A percentile compares a stretch with the other conserved stretches of the same genome.
phyloP scores from a whole-genome alignment of 768 basidiomycete species.

The Clavaria fumosa region DNA sequence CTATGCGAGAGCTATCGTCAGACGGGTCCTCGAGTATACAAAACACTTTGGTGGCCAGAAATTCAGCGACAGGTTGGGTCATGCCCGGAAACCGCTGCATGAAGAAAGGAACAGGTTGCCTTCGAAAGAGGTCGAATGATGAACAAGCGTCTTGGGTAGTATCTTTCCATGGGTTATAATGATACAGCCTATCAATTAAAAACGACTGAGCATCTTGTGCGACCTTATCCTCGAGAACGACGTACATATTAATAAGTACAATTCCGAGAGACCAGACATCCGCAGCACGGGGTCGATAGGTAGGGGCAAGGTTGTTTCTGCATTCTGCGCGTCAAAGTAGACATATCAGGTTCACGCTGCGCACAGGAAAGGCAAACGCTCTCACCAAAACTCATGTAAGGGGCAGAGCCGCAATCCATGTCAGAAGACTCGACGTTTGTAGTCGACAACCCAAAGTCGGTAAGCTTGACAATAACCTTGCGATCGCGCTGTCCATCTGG shows the following conservation, averaged over 20 bases:
- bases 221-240: slow-evolving; percentile 9
- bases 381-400: slow-evolving; percentile 96
- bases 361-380: slow-evolving; percentile 9
- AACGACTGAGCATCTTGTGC: slow-evolving; percentile 2
- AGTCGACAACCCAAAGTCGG: slow-evolving; percentile 93
- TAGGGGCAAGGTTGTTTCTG: slow-evolving; percentile 91
- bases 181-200: slow-evolving; percentile 59
- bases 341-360: neutral
- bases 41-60: slow-evolving; percentile 74
- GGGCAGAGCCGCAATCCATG: slow-evolving; percentile 97
- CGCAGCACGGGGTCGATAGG: slow-evolving; percentile 86
- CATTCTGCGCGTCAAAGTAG: slow-evolving; percentile 45
- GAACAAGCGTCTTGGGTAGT: slow-evolving; percentile 66
- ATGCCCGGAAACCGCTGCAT: slow-evolving; percentile 82
- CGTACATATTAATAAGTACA: slow-evolving; percentile 94
- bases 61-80: slow-evolving; percentile 74
- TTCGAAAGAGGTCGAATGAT: slow-evolving; percentile 70
- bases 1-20: slow-evolving; percentile 51
- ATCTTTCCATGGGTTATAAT: slow-evolving; percentile 97
- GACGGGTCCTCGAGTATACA: slow-evolving; percentile 54
- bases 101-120: slow-evolving; percentile 73
- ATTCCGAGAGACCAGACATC: slow-evolving; percentile 99
- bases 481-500: slow-evolving; percentile 50
- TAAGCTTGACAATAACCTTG: slow-evolving; percentile 89
- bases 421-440: slow-evolving; percentile 79